Evolutionary conservation across 2,329 filamentous ascomycete genomes (phyloP).

Genomic region (Cordyceps fumosorosea): DNA sequence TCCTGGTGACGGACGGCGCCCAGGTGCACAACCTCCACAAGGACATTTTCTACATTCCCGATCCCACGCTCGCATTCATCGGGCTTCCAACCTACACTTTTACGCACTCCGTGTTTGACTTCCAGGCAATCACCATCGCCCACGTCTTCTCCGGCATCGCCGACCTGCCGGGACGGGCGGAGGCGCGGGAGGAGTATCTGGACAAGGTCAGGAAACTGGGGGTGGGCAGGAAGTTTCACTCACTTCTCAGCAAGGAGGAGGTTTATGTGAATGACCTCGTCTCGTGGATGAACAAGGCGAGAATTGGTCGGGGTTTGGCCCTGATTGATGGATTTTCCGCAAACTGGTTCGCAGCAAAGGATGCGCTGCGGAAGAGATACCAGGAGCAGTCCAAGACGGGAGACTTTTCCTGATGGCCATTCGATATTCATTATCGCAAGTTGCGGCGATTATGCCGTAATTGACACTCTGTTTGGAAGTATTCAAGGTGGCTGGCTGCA

Average conservation of each 20-base stretch:
- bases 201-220: background rate
- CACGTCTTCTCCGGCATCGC: slow-evolving; percentile 44
- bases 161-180: background rate
- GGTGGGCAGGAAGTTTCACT: background rate
- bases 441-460: background rate
- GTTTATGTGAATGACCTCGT: background rate
- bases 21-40: slow-evolving; percentile 62
- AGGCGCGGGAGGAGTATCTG: background rate
- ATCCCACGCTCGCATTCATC: slow-evolving; percentile 57
- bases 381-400: background rate
- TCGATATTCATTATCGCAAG: background rate
- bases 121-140: slow-evolving; percentile 57
- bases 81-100: slow-evolving; percentile 60
- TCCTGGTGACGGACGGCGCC: slow-evolving; percentile 58
- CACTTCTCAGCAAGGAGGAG: background rate
- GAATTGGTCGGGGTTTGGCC: background rate
- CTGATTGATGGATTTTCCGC: background rate
- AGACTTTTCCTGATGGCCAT: background rate
- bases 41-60: slow-evolving; percentile 65
- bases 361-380: background rate
- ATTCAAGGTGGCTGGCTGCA: background rate
- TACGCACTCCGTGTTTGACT: slow-evolving; percentile 64
- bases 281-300: background rate
- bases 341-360: background rate
- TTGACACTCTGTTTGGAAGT: background rate